A percentile compares a stretch with the other conserved stretches of the same genome.
Evolutionary conservation across 805 yeast genomes (phyloP).

Genomic region (Ogataea zsoltii): DNA sequence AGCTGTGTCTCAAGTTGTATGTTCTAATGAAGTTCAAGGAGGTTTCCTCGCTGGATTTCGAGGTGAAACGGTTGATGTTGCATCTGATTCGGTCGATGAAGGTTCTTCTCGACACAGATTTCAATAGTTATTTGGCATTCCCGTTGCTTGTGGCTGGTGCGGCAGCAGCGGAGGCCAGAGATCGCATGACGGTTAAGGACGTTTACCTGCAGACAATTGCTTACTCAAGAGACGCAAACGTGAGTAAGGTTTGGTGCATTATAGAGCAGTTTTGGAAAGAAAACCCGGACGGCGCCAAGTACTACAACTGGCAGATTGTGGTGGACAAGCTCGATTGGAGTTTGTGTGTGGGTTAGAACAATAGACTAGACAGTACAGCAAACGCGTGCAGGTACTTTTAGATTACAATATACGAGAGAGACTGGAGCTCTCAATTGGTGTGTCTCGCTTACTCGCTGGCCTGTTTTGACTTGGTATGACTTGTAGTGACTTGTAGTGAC

Average conservation of each 20-base stretch:
- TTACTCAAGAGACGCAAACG: conserved; percentile 15
- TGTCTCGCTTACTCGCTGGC: too few relatives aligned
- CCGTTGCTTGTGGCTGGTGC: conserved; percentile 28
- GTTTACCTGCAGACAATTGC: conserved; percentile 16
- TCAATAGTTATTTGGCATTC: conserved; percentile 21
- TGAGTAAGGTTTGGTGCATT: conserved; percentile 22
- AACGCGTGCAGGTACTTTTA: too few relatives aligned
- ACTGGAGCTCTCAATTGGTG: too few relatives aligned
- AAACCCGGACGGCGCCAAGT: conserved; percentile 26
- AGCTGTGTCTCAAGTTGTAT: conserved; percentile 19
- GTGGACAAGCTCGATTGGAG: conserved; percentile 27
- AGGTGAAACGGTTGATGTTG: conserved; percentile 22
- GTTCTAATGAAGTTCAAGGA: conserved; percentile 22
- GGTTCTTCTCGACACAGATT: conserved; percentile 11
- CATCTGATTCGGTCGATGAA: conserved; percentile 21
- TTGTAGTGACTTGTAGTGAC: too few relatives aligned
- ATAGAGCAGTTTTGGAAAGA: conserved; percentile 27
- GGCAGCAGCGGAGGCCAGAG: conserved; percentile 28
- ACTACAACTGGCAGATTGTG: conserved; percentile 25
- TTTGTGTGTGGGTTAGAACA: conserved; percentile 22
- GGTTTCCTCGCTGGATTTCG: conserved; percentile 24
- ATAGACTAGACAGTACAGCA: too few relatives aligned
- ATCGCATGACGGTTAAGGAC: conserved; percentile 22
- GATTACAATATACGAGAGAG: too few relatives aligned
- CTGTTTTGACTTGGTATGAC: too few relatives aligned